phyloP scores from a whole-genome alignment of 225 moss, liverwort and hornwort genomes.

The Pseudoscleropodium purum region DNA sequence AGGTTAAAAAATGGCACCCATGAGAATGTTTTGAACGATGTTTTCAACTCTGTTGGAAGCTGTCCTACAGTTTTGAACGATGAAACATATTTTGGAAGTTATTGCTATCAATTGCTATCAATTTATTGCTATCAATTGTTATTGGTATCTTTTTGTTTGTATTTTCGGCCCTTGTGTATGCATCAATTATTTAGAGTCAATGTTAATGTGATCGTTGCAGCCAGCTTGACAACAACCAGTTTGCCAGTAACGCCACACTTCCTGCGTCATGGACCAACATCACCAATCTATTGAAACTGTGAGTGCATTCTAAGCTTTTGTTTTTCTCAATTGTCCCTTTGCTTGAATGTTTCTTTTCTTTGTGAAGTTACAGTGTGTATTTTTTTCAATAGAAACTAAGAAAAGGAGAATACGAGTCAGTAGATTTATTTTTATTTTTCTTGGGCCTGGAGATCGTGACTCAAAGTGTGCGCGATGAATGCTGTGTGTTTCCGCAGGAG shows the following conservation, averaged over 20 bases:
- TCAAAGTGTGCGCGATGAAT: not conserved
- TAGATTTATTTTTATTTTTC: not conserved
- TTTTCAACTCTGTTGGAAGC: not conserved
- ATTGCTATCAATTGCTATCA: not conserved
- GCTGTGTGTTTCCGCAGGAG: slow-evolving; percentile 26
- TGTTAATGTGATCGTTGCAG: slow-evolving; percentile 7
- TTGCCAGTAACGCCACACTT: slow-evolving; percentile 34
- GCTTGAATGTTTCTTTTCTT: not conserved
- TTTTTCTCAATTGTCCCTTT: not conserved
- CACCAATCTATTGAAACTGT: slow-evolving; percentile 52
- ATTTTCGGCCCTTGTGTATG: not conserved
- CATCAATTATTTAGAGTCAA: too few species aligned
- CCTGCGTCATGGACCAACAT: slow-evolving; percentile 30
- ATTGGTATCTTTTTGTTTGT: not conserved
- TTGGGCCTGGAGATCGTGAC: not conserved
- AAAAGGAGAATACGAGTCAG: not conserved
- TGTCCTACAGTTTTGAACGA: not conserved
- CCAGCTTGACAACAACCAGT: slow-evolving; percentile 82
- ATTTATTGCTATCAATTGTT: not conserved
- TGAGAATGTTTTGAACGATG: too few species aligned
- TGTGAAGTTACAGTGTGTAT: not conserved
- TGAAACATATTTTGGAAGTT: not conserved
- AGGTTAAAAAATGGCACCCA: not conserved
- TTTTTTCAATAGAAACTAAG: not conserved
- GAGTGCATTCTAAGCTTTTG: not conserved